Evolutionary conservation across 805 yeast genomes (phyloP).

Genomic region (Trichomonascus vanleenenianus): DNA sequence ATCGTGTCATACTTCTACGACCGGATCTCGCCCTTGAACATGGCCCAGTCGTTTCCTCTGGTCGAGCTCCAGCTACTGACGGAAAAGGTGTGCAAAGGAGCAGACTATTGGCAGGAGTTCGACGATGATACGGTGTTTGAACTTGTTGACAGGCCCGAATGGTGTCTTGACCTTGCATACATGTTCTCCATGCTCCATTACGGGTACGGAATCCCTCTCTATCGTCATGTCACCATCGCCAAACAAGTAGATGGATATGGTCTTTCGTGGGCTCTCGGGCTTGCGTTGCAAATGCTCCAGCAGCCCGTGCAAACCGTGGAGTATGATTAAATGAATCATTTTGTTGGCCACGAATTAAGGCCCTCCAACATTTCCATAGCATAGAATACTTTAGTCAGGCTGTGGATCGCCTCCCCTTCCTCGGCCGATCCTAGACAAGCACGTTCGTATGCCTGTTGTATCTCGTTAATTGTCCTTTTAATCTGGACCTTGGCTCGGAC

Average conservation of each 20-base stretch:
- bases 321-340: too few relatives aligned
- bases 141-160: conserved; percentile 71
- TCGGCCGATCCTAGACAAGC: too few relatives aligned
- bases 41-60: conserved; percentile 84
- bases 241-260: conserved; percentile 80
- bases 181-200: conserved; percentile 83
- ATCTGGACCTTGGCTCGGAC: too few relatives aligned
- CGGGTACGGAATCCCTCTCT: conserved; percentile 88
- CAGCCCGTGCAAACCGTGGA: neutral
- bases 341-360: too few relatives aligned
- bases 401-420: too few relatives aligned
- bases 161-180: conserved; percentile 89
- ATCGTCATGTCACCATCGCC: conserved; percentile 84
- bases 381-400: too few relatives aligned
- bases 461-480: too few relatives aligned
- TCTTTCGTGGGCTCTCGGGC: conserved; percentile 97
- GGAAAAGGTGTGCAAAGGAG: conserved; percentile 77
- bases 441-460: too few relatives aligned
- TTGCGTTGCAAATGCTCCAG: conserved; percentile 38
- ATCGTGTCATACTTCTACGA: conserved; percentile 94
- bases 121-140: conserved; percentile 52
- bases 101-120: conserved; percentile 36
- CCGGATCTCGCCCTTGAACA: conserved; percentile 85
- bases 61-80: conserved; percentile 78
- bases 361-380: too few relatives aligned